These are phyloP conservation scores for Penicillium corylophilum DNA, from an alignment of 2,329 filamentous ascomycete species.

Conservation along the genomic window DNA sequence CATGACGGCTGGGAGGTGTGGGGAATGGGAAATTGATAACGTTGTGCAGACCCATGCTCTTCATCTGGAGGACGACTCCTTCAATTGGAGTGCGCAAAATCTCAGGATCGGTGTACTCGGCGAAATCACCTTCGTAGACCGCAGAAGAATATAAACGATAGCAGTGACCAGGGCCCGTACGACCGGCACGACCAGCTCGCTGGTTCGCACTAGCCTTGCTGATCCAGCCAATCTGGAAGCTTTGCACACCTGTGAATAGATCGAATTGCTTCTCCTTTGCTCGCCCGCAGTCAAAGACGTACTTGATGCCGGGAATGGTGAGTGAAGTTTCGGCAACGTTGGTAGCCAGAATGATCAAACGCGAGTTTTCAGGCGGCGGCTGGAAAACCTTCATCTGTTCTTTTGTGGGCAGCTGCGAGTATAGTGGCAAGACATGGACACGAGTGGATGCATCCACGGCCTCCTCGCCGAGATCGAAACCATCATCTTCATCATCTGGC, in stretches of 20 bases:
- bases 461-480: conserved; percentile 67
- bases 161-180: conserved; percentile 93
- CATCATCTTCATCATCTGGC: conserved; percentile 61
- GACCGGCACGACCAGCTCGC: conserved; percentile 86
- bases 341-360: conserved; percentile 85
- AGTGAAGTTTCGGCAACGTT: conserved; percentile 97
- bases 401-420: conserved; percentile 84
- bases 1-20: conserved; percentile 76
- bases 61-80: conserved; percentile 87
- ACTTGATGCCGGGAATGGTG: conserved; percentile 91
- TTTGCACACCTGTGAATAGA: conserved; percentile 84
- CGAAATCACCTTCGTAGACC: conserved; percentile 83
- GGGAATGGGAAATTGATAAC: conserved; percentile 96
- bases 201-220: conserved; percentile 95
- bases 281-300: conserved; percentile 92
- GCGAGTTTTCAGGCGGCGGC: conserved; percentile 73
- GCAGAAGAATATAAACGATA: conserved; percentile 94
- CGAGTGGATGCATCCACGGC: conserved; percentile 60
- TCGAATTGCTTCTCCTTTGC: conserved; percentile 92
- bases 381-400: conserved; percentile 93
- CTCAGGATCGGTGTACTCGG: conserved; percentile 82
- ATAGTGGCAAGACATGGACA: conserved; percentile 88
- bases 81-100: conserved; percentile 90
- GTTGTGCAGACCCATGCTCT: conserved; percentile 87
- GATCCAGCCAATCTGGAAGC: conserved; percentile 93